A percentile compares a stretch with the other conserved stretches of the same genome.
Evolutionary conservation across 306 rosid species (phyloP).

Genomic region (Begonia fuchsioides): DNA sequence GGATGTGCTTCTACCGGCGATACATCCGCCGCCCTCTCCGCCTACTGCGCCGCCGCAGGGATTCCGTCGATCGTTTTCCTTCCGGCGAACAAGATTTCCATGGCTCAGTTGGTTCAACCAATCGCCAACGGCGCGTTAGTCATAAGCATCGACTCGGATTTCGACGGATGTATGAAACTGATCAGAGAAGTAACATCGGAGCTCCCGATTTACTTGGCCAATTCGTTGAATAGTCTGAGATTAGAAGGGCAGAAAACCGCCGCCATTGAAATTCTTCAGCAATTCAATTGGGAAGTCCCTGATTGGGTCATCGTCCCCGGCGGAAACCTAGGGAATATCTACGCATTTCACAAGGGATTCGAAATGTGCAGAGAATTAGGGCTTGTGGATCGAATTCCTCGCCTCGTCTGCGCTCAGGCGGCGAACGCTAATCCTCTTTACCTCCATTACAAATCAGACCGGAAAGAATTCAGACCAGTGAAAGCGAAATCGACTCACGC

Average conservation of each 20-base stretch:
- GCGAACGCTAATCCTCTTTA: conserved; percentile 73
- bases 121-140: conserved; percentile 68
- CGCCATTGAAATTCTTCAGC: conserved; percentile 72
- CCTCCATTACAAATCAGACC: conserved; percentile 43
- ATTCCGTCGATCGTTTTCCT: conserved; percentile 79
- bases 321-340: conserved; percentile 67
- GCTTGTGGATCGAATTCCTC: conserved; percentile 47
- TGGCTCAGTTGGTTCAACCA: conserved; percentile 71
- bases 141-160: conserved; percentile 57
- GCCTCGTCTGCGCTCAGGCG: conserved; percentile 77
- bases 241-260: conserved; percentile 80
- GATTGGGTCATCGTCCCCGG: conserved; percentile 85
- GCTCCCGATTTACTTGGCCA: conserved; percentile 66
- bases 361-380: conserved; percentile 72
- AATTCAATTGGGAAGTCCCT: conserved; percentile 75
- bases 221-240: conserved; percentile 60
- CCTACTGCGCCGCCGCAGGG: conserved; percentile 67
- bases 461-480: conserved; percentile 48
- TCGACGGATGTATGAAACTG: conserved; percentile 82
- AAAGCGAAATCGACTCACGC: conserved; percentile 55
- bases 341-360: conserved; percentile 79
- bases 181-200: conserved; percentile 63
- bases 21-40: conserved; percentile 69
- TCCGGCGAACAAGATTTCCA: conserved; percentile 66
- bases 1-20: conserved; percentile 83